phyloP scores from a whole-genome alignment of 2,329 filamentous ascomycete species.

The Microdochium trichocladiopsis region DNA sequence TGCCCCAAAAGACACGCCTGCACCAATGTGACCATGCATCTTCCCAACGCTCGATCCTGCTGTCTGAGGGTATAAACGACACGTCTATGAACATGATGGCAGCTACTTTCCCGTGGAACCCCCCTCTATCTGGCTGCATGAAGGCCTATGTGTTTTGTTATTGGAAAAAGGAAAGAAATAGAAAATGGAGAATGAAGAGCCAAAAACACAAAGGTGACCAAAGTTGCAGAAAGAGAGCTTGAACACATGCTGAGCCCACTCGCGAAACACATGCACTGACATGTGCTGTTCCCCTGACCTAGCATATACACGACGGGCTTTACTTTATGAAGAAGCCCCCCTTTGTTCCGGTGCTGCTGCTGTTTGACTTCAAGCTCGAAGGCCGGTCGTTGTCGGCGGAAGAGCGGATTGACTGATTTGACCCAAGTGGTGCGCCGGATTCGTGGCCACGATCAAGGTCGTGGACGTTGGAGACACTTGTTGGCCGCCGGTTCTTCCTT shows the following conservation, averaged over 20 bases:
- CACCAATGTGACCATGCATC: no score
- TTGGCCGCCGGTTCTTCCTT: conserved; percentile 28
- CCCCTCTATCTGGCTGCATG: neutral
- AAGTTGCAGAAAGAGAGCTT: neutral
- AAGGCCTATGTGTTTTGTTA: neutral
- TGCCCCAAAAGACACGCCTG: no score
- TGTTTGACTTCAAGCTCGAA: conserved; percentile 4
- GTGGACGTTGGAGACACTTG: conserved; percentile 5
- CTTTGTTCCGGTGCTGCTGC: neutral
- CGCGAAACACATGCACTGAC: no score
- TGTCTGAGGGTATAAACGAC: neutral
- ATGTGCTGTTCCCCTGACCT: no score
- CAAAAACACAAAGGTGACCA: no score
- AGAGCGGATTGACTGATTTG: neutral
- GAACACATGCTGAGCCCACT: no score
- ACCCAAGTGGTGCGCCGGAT: neutral
- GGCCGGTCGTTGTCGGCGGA: conserved; percentile 4
- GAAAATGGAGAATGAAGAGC: neutral
- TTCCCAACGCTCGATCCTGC: neutral
- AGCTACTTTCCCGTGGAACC: neutral
- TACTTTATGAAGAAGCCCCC: neutral
- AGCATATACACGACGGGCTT: no score
- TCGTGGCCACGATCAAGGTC: neutral
- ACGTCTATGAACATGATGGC: neutral
- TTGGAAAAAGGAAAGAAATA: neutral